Evolutionary conservation across 2,329 filamentous ascomycete species (phyloP).

Genomic region (Neonectria ditissima): DNA sequence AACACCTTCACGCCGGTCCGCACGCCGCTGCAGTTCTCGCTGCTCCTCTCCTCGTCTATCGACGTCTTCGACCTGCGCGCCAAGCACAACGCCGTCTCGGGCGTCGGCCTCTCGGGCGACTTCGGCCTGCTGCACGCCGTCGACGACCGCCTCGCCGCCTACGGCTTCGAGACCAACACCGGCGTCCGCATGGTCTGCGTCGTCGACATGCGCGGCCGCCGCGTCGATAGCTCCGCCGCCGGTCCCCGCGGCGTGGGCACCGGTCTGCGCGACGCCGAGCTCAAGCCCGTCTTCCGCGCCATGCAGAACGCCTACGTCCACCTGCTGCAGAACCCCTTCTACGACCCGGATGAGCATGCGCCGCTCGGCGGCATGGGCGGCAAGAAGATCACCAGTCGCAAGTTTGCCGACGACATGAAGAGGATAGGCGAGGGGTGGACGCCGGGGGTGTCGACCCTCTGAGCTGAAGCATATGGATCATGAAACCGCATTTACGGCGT

Average conservation of each 20-base stretch:
- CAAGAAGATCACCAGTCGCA: conserved; percentile 82
- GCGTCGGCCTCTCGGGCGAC: conserved; percentile 76
- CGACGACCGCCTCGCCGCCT: conserved; percentile 92
- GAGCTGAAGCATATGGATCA: conserved; percentile 43
- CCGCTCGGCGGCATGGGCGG: conserved; percentile 67
- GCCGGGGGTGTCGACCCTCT: conserved; percentile 75
- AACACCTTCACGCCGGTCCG: conserved; percentile 68
- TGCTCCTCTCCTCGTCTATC: conserved; percentile 89
- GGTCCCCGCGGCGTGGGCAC: conserved; percentile 58
- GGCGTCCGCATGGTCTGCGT: conserved; percentile 91
- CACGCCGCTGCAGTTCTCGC: conserved; percentile 88
- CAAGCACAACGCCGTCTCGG: conserved; percentile 70
- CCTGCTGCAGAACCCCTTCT: conserved; percentile 94
- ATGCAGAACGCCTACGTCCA: conserved; percentile 93
- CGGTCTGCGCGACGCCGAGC: conserved; percentile 85
- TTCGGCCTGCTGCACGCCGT: conserved; percentile 92
- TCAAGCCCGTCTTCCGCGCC: conserved; percentile 90
- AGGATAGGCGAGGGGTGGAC: conserved; percentile 88
- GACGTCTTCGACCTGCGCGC: conserved; percentile 93
- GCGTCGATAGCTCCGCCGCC: conserved; percentile 51
- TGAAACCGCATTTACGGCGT: conserved; percentile 43
- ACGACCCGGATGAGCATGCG: conserved; percentile 85
- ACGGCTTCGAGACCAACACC: conserved; percentile 97
- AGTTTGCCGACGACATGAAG: conserved; percentile 85
- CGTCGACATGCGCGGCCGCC: conserved; percentile 87